Percentiles rank a stretch among this genome's conserved stretches.
phyloP scores from a whole-genome alignment of 2,329 filamentous ascomycete genomes.

The Grosmannia clavigera region DNA sequence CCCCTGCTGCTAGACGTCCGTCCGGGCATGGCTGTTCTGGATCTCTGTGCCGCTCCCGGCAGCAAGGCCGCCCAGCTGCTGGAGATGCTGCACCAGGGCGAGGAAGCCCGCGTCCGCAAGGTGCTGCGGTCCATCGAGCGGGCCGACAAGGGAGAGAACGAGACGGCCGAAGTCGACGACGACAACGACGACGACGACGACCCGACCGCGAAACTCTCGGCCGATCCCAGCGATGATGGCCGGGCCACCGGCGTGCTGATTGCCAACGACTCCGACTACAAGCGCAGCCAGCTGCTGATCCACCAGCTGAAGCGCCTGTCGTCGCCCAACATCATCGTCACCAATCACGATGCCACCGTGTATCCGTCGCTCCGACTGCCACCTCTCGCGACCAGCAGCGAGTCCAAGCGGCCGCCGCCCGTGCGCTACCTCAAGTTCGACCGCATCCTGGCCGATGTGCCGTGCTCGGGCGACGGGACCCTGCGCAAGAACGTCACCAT shows the following conservation, averaged over 20 bases:
- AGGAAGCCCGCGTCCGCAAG: slow-evolving; percentile 73
- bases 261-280: slow-evolving; percentile 94
- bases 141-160: slow-evolving; percentile 46
- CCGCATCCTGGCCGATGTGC: slow-evolving; percentile 89
- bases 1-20: slow-evolving; percentile 83
- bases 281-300: slow-evolving; percentile 90
- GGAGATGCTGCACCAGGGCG: slow-evolving; percentile 85
- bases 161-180: slow-evolving; percentile 36
- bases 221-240: slow-evolving; percentile 61
- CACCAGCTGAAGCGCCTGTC: slow-evolving; percentile 96
- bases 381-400: slow-evolving; percentile 28
- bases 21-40: slow-evolving; percentile 84
- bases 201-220: slow-evolving; percentile 34
- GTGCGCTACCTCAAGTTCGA: slow-evolving; percentile 80
- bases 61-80: slow-evolving; percentile 94
- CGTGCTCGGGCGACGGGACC: slow-evolving; percentile 92
- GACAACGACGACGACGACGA: slow-evolving; percentile 20
- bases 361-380: slow-evolving; percentile 88
- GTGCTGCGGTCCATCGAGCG: slow-evolving; percentile 42
- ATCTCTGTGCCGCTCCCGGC: slow-evolving; percentile 92
- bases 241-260: slow-evolving; percentile 83
- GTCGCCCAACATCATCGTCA: slow-evolving; percentile 92
- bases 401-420: background rate
- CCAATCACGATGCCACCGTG: slow-evolving; percentile 93
- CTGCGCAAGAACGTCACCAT: slow-evolving; percentile 84